These are phyloP conservation scores for Pugionium dolabratum DNA, from an alignment of 345 rosid genomes.

Conservation along the genomic window DNA sequence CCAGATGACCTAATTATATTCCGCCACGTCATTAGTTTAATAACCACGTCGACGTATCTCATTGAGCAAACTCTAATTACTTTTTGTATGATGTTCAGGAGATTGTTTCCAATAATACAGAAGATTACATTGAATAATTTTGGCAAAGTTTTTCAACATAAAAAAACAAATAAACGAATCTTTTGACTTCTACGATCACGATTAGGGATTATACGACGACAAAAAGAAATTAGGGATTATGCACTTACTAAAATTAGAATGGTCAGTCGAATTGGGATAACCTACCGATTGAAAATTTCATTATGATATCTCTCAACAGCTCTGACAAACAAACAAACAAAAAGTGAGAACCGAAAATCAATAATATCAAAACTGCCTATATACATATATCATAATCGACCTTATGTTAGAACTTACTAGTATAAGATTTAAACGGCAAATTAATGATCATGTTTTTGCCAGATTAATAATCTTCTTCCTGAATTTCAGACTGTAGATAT, in stretches of 20 bases:
- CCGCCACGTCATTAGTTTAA: conserved; percentile 31
- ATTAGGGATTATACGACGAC: neutral
- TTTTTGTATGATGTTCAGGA: conserved; percentile 29
- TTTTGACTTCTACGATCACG: conserved; percentile 16
- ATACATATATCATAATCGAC: conserved; percentile 25
- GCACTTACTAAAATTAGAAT: conserved; percentile 25
- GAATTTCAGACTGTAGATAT: neutral
- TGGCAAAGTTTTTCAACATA: neutral
- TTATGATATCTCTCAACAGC: conserved; percentile 19
- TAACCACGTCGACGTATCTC: conserved; percentile 31
- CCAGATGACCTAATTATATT: conserved; percentile 35
- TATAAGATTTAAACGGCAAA: conserved; percentile 2
- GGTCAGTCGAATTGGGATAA: neutral
- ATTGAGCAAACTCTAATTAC: conserved; percentile 19
- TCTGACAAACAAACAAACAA: conserved; percentile 11
- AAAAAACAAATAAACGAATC: conserved; percentile 24
- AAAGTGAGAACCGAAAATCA: conserved; percentile 3
- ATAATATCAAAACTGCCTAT: neutral
- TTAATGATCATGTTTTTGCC: neutral
- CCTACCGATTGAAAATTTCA: neutral
- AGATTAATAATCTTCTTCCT: neutral
- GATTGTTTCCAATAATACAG: conserved; percentile 27
- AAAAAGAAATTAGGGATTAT: neutral
- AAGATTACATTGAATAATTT: conserved; percentile 35
- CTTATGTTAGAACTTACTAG: conserved; percentile 34